Evolutionary conservation across 768 basidiomycete species (phyloP), one percentile per base, ranked within the genome.

Genomic region (Tephrocybe sp.): DNA sequence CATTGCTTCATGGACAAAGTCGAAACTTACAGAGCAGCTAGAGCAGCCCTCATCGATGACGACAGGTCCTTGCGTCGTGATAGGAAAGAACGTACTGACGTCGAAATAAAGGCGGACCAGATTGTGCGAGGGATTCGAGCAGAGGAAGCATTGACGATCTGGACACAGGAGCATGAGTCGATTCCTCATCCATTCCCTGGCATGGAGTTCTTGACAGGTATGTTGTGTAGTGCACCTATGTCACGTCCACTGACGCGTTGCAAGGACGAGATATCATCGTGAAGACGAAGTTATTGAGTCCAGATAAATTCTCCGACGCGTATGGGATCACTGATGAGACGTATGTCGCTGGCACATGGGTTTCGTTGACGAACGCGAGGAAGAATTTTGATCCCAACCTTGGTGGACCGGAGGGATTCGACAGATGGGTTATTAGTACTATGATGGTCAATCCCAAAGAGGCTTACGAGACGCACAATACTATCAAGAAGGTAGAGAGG

Each of bases 161-260:
- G 87, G 88, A 71, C 58, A 30, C 65, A 65, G 39, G 77, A 82
- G 19, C 69, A 78, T 52, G 70, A 76, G 13, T 72, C 72, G 3
- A 69, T 81, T 39, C 78, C 75, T 3, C 80, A 88, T 56, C 72
- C 82, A 1, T 89, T 86, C 55, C 86, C 86, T 18, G 88, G 88
- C 36, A 88, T 88, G 85, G 84, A 81, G 56, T 90, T 88, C 57
- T 65, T 88, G 54, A 88, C 83, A 34, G 84, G 85, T 83, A 50
- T 33, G 56, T 41, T 21, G 16, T 34, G 3, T 38, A 39, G 18
- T 25, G 11, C 30, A 38, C 3, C 9, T 11, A 11, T 5, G 27
- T 29, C 27, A 29, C 27, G 6, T 11, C 27, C 11, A 4, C 22
- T 54, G 31, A 47, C 11, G 24, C 6, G 45, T 57, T 27, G 42